phyloP scores from a whole-genome alignment of 352 stramenopile species.

The Aphanomyces euteiches region DNA sequence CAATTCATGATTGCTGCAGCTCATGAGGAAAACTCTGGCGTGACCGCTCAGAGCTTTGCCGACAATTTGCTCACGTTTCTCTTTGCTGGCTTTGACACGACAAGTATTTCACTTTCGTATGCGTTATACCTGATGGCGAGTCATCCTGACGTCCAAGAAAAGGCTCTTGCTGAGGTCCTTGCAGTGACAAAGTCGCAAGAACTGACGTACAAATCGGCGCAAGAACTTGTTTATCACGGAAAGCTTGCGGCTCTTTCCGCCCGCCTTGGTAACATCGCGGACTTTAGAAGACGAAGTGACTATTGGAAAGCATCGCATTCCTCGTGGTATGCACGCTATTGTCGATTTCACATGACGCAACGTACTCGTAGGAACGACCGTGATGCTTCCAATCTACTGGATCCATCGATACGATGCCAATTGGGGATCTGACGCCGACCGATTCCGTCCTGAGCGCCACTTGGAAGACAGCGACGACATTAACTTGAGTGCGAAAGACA shows the following conservation, averaged over 20 bases:
- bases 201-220: constrained; percentile 52
- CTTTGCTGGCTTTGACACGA: constrained; percentile 83
- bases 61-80: constrained; percentile 77
- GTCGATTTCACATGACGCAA: too few species aligned
- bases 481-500: constrained; percentile 32
- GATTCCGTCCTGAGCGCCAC: constrained; percentile 66
- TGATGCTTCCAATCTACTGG: constrained; percentile 70
- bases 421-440: constrained; percentile 50
- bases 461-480: constrained; percentile 30
- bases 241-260: constrained; percentile 62
- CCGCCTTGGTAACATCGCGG: constrained; percentile 62
- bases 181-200: neutral
- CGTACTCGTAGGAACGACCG: constrained; percentile 38
- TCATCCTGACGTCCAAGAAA: constrained; percentile 50
- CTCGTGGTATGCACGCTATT: neutral
- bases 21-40: constrained; percentile 22
- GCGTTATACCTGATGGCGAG: constrained; percentile 64
- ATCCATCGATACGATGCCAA: constrained; percentile 57
- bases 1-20: constrained; percentile 22
- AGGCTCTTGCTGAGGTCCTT: constrained; percentile 51
- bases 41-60: constrained; percentile 42
- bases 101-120: constrained; percentile 67
- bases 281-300: constrained; percentile 47
- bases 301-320: constrained; percentile 1
- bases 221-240: constrained; percentile 63